A percentile compares a stretch with the other conserved stretches of the same genome.
These are phyloP conservation scores for Suhomyces taliae DNA, from an alignment of 1,139 yeast genomes.

Conservation along the genomic window DNA sequence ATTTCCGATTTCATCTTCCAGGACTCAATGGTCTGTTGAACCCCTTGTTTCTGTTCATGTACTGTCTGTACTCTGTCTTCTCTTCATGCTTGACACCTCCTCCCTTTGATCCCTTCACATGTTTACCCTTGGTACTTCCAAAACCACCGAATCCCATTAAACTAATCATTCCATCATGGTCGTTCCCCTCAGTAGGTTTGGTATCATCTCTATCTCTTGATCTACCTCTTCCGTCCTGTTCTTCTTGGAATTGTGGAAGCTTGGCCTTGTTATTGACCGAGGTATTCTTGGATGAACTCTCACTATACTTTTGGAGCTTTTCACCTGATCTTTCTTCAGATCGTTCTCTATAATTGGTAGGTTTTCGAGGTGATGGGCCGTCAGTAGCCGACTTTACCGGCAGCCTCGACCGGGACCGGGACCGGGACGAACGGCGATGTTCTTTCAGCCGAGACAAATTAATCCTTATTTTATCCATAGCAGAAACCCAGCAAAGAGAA, in stretches of 20 bases:
- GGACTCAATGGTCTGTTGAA: conserved; percentile 65
- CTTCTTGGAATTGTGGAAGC: conserved; percentile 15
- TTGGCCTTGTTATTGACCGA: conserved; percentile 15
- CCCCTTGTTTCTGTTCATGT: conserved; percentile 64
- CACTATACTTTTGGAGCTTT: conserved; percentile 18
- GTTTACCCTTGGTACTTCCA: conserved; percentile 60
- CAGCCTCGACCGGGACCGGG: conserved; percentile 28
- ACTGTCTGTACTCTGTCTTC: conserved; percentile 58
- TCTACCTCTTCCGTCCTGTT: conserved; percentile 27
- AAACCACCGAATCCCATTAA: conserved; percentile 70
- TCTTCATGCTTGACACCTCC: conserved; percentile 47
- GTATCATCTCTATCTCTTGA: conserved; percentile 19
- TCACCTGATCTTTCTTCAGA: conserved; percentile 17
- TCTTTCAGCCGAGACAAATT: background rate
- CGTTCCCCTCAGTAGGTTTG: conserved; percentile 3
- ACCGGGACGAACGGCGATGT: background rate
- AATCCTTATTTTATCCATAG: conserved; percentile 8
- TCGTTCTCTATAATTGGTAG: conserved; percentile 14
- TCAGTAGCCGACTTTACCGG: conserved; percentile 12
- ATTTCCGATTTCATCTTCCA: conserved; percentile 26
- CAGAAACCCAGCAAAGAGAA: too few species aligned
- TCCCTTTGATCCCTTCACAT: conserved; percentile 51
- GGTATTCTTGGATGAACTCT: conserved; percentile 17
- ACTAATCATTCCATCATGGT: conserved; percentile 27
- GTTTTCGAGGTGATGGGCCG: conserved; percentile 4